A percentile compares a stretch with the other conserved stretches of the same genome.
These are phyloP conservation scores for Plasmodium gaboni DNA, from an alignment of 169 alveolate genomes.

Conservation along the genomic window DNA sequence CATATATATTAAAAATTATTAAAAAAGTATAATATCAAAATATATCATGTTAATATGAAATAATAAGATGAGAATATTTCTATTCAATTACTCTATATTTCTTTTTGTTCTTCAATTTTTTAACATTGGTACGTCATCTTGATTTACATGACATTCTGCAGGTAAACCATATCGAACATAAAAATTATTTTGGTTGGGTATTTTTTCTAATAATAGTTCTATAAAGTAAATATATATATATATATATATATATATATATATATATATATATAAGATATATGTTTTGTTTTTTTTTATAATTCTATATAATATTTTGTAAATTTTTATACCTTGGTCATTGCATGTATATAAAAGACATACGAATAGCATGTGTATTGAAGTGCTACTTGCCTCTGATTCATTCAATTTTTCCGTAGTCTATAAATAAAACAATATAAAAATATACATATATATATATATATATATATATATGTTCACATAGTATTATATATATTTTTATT, in stretches of 20 bases:
- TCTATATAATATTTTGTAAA: too few relatives aligned
- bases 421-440: conserved; percentile 4
- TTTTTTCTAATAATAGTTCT: conserved; percentile 62
- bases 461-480: not conserved
- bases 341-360: conserved; percentile 70
- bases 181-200: conserved; percentile 48
- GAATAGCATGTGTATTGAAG: conserved; percentile 69
- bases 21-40: not conserved
- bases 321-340: conserved; percentile 59
- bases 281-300: too few relatives aligned
- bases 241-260: not conserved
- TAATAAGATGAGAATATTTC: not conserved
- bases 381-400: conserved; percentile 47
- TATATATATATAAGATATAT: too few relatives aligned
- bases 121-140: conserved; percentile 36
- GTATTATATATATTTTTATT: not conserved
- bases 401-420: conserved; percentile 48
- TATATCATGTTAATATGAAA: not conserved
- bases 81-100: not conserved
- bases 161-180: conserved; percentile 73
- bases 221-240: not conserved
- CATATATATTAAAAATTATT: too few relatives aligned
- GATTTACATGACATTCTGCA: conserved; percentile 46
- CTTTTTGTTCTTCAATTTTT: conserved; percentile 17
- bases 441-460: not conserved